These are phyloP conservation scores for Flaveria linearis DNA, from an alignment of 129 eudicot genomes.

Conservation along the genomic window DNA sequence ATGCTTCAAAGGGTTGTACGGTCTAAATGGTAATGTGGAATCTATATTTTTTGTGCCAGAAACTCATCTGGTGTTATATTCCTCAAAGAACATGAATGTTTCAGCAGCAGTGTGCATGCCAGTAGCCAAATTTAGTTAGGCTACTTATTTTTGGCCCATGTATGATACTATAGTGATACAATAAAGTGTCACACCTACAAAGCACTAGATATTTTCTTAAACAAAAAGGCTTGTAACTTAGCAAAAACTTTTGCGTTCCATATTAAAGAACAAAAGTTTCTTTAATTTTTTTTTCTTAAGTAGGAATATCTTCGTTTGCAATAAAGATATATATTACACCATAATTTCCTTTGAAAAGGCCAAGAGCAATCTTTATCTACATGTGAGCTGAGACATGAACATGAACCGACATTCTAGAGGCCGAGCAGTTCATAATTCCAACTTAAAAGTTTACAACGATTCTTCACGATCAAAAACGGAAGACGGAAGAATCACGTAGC, in stretches of 20 bases:
- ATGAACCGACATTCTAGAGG: slow-evolving; percentile 15
- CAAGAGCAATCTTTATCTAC: slow-evolving; percentile 8
- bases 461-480: background rate
- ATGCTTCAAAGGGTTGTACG: background rate
- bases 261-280: background rate
- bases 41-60: background rate
- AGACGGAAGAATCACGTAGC: background rate
- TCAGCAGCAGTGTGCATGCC: background rate
- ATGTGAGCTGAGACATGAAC: background rate
- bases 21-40: background rate
- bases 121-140: background rate
- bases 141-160: background rate
- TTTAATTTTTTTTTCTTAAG: slow-evolving; percentile 5
- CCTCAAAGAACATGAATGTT: background rate
- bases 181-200: slow-evolving; percentile 19
- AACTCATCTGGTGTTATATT: background rate
- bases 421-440: background rate
- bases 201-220: slow-evolving; percentile 21
- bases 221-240: slow-evolving; percentile 30
- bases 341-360: slow-evolving; percentile 8
- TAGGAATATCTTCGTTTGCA: slow-evolving; percentile 28
- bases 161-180: slow-evolving; percentile 3
- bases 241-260: slow-evolving; percentile 24
- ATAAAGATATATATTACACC: slow-evolving; percentile 27
- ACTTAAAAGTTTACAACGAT: background rate